Conservation (phyloP, 2,329 filamentous ascomycete genomes). For the Stagonosporopsis chrysanthemi region DNA sequence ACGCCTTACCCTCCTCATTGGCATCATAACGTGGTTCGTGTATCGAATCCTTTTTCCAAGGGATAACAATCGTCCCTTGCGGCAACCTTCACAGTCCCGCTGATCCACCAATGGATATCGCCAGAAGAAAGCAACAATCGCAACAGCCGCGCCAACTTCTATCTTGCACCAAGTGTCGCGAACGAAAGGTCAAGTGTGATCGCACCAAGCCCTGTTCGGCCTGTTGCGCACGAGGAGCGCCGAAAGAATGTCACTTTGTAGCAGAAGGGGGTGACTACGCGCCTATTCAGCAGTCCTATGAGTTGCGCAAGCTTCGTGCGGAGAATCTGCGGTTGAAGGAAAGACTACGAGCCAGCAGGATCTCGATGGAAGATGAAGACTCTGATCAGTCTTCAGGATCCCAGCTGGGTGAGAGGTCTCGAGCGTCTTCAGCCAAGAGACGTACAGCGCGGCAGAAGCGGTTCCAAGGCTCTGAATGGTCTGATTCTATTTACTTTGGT, state of each 20-base stretch:
- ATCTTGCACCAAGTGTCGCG: conserved; percentile 59
- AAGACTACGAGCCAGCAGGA: conserved; percentile 45
- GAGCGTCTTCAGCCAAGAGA: conserved; percentile 32
- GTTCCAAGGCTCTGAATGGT: conserved; percentile 51
- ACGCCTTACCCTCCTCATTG: conserved; percentile 8
- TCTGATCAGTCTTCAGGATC: conserved; percentile 38
- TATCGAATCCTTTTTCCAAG: conserved; percentile 18
- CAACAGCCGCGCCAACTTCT: conserved; percentile 55
- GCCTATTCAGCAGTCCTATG: conserved; percentile 57
- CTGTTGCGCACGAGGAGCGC: conserved; percentile 57
- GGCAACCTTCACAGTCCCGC: conserved; percentile 21
- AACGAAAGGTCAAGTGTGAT: conserved; percentile 61
- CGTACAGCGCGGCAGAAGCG: conserved; percentile 42
- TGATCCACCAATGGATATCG: conserved; percentile 23
- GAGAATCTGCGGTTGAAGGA: conserved; percentile 57
- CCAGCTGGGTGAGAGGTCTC: conserved; percentile 28
- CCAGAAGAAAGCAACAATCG: conserved; percentile 48
- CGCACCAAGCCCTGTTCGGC: conserved; percentile 59
- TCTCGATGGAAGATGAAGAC: conserved; percentile 50
- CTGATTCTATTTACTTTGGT: conserved; percentile 59
- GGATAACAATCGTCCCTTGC: conserved; percentile 11
- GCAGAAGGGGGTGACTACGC: conserved; percentile 56
- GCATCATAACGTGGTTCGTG: conserved; percentile 23
- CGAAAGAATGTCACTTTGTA: conserved; percentile 57
- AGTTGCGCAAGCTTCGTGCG: conserved; percentile 55